Percentiles rank a stretch among this genome's conserved stretches.
phyloP scores from a whole-genome alignment of 1,139 yeast genomes.

The Kurtzmaniella natalensis region DNA sequence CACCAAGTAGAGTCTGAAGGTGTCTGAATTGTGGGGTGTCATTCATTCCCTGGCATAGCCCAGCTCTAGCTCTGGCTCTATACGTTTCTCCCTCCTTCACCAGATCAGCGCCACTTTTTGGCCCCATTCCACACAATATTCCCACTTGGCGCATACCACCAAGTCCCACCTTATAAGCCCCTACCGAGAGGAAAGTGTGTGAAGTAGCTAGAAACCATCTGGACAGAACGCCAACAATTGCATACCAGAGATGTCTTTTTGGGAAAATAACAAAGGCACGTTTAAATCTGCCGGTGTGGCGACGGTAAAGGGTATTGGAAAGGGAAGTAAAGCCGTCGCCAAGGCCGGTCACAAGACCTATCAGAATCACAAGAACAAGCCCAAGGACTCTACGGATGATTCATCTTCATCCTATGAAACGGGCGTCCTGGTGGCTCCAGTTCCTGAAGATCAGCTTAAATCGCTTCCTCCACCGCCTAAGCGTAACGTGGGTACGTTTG shows the following conservation, averaged over 20 bases:
- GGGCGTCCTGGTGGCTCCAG: constrained; percentile 12
- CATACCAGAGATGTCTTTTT: constrained; percentile 35
- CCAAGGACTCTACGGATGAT: constrained; percentile 6
- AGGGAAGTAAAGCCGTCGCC: constrained; percentile 42
- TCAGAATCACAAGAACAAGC: constrained; percentile 31
- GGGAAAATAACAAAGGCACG: constrained; percentile 51
- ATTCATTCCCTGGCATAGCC: no score
- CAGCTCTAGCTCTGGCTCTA: no score
- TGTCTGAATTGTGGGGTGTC: no score
- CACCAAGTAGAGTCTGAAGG: no score
- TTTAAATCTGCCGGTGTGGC: constrained; percentile 46
- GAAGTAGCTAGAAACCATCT: no score
- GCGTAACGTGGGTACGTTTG: constrained; percentile 23
- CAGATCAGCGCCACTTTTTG: no score
- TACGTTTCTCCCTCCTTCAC: no score
- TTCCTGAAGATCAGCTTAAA: constrained; percentile 20
- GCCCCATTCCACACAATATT: no score
- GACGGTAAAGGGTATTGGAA: constrained; percentile 46
- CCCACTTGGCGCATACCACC: no score
- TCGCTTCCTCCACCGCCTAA: constrained; percentile 38
- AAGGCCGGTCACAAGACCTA: constrained; percentile 50
- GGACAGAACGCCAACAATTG: no score
- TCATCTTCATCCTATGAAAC: constrained; percentile 5
- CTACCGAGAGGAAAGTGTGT: no score
- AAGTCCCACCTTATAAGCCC: no score